phyloP scores from a whole-genome alignment of 352 stramenopile species.

The Phytophthora lateralis region DNA sequence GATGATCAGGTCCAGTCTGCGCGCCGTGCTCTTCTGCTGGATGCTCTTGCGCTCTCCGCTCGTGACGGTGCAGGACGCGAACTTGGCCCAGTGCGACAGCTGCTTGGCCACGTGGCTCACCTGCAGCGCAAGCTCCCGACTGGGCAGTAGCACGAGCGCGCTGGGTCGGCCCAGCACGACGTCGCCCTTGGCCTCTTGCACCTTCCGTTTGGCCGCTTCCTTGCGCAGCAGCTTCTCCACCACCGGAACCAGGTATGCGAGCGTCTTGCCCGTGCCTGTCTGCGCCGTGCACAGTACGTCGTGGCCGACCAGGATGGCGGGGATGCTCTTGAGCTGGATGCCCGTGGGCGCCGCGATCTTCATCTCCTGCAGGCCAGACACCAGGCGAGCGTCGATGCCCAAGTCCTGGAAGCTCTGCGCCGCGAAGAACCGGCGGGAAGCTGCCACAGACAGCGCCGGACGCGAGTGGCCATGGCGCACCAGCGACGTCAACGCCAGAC shows the following conservation, averaged over 20 bases:
- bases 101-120: conserved; percentile 71
- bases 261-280: conserved; percentile 72
- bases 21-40: conserved; percentile 53
- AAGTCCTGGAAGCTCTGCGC: conserved; percentile 42
- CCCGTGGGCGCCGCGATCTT: conserved; percentile 47
- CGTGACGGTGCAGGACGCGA: conserved; percentile 65
- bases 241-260: conserved; percentile 65
- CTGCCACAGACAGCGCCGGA: not conserved
- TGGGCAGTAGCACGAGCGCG: conserved; percentile 66
- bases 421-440: conserved; percentile 12
- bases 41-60: conserved; percentile 75
- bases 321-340: conserved; percentile 66
- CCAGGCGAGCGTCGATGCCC: conserved; percentile 45
- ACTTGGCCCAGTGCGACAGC: conserved; percentile 72
- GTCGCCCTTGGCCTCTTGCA: conserved; percentile 11
- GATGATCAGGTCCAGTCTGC: conserved; percentile 72
- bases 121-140: conserved; percentile 71
- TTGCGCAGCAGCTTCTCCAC: conserved; percentile 57
- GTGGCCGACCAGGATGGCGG: conserved; percentile 47
- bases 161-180: conserved; percentile 43
- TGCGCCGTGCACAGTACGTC: conserved; percentile 70
- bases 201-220: conserved; percentile 37
- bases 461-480: conserved; percentile 8
- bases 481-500: conserved; percentile 4
- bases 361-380: conserved; percentile 54